Evolutionary conservation across 1,284 basidiomycete species (phyloP), one percentile per base, ranked within the genome.

Genomic region (Papiliotrema terrestris): DNA sequence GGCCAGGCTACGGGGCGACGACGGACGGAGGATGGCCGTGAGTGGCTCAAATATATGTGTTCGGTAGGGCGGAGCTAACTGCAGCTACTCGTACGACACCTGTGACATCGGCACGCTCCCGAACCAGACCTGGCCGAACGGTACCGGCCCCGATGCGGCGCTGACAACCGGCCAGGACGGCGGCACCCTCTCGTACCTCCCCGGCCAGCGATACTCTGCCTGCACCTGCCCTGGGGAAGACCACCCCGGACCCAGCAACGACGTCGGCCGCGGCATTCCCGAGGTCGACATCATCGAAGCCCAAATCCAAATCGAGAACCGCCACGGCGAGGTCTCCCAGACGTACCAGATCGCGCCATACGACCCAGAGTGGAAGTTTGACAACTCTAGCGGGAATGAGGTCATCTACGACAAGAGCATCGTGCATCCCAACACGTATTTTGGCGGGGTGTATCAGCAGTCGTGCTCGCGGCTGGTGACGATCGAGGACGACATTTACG

Each of bases 371-470:
- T 90, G 88, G 72, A 60, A 83, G 55, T 87, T 83, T 67, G 77
- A 81, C 67, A 82, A 84, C 64, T 73, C 76, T 4, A 67, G 82
- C 2, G 78, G 41, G 15, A 58, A 49, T 17, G 54, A 57, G 23
- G 56, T 52, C 5, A 60, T 63, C 11, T 71, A 69, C 65, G 68
- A 78, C 50, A 42, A 57, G 3, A 52, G 77, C 20, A 82, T 85
- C 19, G 81, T 82, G 1, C 76, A 85, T 54, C 82, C 80, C 65
- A 94, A 94, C 75, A 56, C 76, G 2, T 95, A 93, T 74, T 82
- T 80, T 50, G 92, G 91, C 23, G 87, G 86, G 26, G 69, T 78
- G 13, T 90, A 81, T 70, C 91, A 95, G 73, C 87, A 95, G 75
- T 86, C 88, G 23, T 69, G 86, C 19, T 89, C 86, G 2, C 82